Conservation (phyloP, 768 basidiomycete genomes). For the Grammothele lineata region DNA sequence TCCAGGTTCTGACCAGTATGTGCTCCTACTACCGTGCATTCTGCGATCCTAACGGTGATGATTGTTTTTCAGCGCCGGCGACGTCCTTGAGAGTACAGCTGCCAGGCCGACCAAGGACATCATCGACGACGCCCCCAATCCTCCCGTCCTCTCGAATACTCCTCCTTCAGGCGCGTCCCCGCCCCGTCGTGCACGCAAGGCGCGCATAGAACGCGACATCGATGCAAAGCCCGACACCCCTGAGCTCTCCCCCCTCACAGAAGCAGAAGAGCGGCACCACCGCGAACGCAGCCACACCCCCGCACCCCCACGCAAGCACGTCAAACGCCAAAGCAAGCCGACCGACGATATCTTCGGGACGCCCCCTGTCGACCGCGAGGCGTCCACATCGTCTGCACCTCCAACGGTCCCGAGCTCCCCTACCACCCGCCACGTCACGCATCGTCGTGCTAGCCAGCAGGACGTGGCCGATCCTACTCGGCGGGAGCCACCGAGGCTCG, state of each 20-base stretch:
- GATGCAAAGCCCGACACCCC: background rate
- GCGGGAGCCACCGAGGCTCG: constrained; percentile 19
- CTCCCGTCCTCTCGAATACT: background rate
- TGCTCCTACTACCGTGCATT: too few species aligned
- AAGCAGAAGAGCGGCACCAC: constrained; percentile 6
- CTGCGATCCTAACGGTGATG: too few species aligned
- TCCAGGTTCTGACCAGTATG: too few species aligned
- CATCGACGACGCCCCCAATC: background rate
- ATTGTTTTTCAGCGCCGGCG: too few species aligned
- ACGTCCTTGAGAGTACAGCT: too few species aligned
- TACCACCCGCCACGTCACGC: constrained; percentile 5
- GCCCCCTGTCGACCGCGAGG: background rate
- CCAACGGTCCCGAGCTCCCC: constrained; percentile 1
- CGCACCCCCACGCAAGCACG: constrained; percentile 4
- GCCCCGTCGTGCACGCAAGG: background rate
- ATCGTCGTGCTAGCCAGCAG: background rate
- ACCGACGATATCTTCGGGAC: constrained; percentile 12
- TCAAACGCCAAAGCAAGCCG: background rate
- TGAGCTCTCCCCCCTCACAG: constrained; percentile 6
- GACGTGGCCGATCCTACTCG: background rate
- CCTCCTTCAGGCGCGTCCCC: background rate
- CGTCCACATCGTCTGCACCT: background rate
- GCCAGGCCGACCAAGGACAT: background rate
- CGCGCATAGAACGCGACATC: background rate
- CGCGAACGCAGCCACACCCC: background rate